Percentiles rank a stretch among this genome's conserved stretches.
Conservation (phyloP, 257 asterid species). For the Echium plantagineum region DNA sequence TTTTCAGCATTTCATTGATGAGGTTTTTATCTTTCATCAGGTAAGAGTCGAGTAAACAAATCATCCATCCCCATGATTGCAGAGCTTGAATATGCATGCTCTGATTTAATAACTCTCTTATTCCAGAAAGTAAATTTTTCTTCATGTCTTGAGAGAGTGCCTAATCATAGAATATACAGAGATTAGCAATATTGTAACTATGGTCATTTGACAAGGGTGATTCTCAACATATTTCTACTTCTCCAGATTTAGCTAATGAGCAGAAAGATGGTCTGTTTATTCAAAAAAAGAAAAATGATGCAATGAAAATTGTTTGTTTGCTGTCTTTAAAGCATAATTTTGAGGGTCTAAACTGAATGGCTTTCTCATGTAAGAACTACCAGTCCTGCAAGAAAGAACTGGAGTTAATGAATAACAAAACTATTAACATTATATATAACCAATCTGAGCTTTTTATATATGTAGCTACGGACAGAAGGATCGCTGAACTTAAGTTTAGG, state of each 20-base stretch:
- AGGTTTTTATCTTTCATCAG: slow-evolving; percentile 41
- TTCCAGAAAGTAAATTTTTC: slow-evolving; percentile 40
- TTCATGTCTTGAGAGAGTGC: slow-evolving; percentile 51
- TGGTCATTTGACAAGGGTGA: not conserved
- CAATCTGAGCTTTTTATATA: too few relatives aligned
- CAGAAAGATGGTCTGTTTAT: too few relatives aligned
- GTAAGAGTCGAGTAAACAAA: slow-evolving; percentile 59
- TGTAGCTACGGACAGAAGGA: too few relatives aligned
- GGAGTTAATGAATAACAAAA: too few relatives aligned
- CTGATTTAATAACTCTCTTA: slow-evolving; percentile 42
- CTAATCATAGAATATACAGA: slow-evolving; percentile 27
- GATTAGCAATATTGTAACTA: not conserved
- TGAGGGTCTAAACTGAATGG: too few relatives aligned
- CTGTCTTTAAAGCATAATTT: too few relatives aligned
- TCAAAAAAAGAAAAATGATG: too few relatives aligned
- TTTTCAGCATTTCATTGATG: slow-evolving; percentile 69
- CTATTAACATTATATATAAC: too few relatives aligned
- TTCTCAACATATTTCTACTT: not conserved
- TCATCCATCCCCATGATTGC: slow-evolving; percentile 81
- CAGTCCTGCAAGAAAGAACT: too few relatives aligned
- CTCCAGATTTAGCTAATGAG: not conserved
- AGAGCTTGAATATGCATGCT: slow-evolving; percentile 66
- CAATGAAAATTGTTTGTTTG: too few relatives aligned
- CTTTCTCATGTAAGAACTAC: too few relatives aligned
- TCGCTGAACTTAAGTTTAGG: too few relatives aligned